phyloP scores from a whole-genome alignment of 169 alveolate species.

The Plasmodium sp. region DNA sequence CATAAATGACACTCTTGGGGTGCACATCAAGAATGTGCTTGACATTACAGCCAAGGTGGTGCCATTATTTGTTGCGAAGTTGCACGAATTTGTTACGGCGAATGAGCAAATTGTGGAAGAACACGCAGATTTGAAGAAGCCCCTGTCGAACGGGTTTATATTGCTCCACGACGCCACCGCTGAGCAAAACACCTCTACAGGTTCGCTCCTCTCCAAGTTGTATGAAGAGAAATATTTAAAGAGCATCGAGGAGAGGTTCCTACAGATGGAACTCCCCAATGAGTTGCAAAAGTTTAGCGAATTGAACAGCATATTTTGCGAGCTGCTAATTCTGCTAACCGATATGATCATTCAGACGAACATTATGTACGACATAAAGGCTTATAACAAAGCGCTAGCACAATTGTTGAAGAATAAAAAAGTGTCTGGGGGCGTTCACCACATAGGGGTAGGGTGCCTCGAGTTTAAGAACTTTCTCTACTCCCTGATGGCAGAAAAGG shows the following conservation, averaged over 20 bases:
- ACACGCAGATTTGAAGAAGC: slow-evolving; percentile 32
- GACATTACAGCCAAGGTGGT: slow-evolving; percentile 15
- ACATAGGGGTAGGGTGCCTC: slow-evolving; percentile 55
- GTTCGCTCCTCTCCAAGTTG: not conserved
- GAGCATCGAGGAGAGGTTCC: not conserved
- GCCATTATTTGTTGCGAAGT: slow-evolving; percentile 21
- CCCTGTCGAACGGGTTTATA: slow-evolving; percentile 8
- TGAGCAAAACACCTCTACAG: not conserved
- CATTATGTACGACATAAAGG: slow-evolving; percentile 68
- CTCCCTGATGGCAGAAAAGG: slow-evolving; percentile 5
- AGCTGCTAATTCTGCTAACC: slow-evolving; percentile 18
- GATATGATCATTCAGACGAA: slow-evolving; percentile 56
- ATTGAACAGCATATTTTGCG: slow-evolving; percentile 11
- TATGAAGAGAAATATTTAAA: not conserved
- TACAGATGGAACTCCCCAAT: not conserved
- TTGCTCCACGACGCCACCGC: not conserved
- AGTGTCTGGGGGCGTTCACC: slow-evolving; percentile 41
- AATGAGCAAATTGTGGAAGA: slow-evolving; percentile 16
- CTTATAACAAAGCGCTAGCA: slow-evolving; percentile 47
- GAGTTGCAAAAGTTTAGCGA: slow-evolving; percentile 18
- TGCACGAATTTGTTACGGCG: slow-evolving; percentile 18
- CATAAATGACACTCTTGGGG: slow-evolving; percentile 23
- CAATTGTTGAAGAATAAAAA: slow-evolving; percentile 48
- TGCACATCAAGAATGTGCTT: slow-evolving; percentile 12
- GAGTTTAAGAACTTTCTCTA: slow-evolving; percentile 71